phyloP scores from a whole-genome alignment of 148 eudicot species.

The Rhododendron simsii region DNA sequence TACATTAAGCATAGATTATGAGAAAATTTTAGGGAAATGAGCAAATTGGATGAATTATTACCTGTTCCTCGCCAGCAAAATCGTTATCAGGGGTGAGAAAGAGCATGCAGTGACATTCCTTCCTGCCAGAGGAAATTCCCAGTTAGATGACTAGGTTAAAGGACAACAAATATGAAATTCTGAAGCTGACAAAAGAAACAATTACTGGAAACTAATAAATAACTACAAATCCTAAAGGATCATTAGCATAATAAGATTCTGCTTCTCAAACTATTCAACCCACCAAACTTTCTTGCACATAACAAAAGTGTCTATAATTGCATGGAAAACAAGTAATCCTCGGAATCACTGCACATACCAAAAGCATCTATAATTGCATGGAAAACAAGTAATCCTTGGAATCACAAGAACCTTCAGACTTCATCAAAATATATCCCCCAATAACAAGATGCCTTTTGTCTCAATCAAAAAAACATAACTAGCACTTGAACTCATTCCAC shows the following conservation, averaged over 20 bases:
- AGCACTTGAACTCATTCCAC: not conserved
- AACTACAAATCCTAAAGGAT: not conserved
- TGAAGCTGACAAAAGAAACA: not conserved
- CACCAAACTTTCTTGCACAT: not conserved
- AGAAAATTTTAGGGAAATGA: not conserved
- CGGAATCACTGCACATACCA: not conserved
- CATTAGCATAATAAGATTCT: not conserved
- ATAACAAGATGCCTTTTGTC: not conserved
- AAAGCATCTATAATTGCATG: not conserved
- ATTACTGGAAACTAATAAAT: not conserved
- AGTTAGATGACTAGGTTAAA: constrained; percentile 3
- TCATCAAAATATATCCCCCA: not conserved
- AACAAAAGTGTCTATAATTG: not conserved
- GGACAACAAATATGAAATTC: not conserved
- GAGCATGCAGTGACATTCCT: constrained; percentile 99
- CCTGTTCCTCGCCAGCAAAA: constrained; percentile 95
- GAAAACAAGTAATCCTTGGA: not conserved
- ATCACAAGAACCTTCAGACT: not conserved
- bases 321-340: not conserved
- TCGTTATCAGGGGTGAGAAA: constrained; percentile 95
- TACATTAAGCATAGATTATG: not conserved
- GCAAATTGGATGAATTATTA: constrained; percentile 14
- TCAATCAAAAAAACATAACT: not conserved
- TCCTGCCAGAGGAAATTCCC: constrained; percentile 48
- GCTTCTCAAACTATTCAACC: not conserved